These are phyloP conservation scores for Cercospora zeina DNA, from an alignment of 2,329 filamentous ascomycete species.

Conservation along the genomic window DNA sequence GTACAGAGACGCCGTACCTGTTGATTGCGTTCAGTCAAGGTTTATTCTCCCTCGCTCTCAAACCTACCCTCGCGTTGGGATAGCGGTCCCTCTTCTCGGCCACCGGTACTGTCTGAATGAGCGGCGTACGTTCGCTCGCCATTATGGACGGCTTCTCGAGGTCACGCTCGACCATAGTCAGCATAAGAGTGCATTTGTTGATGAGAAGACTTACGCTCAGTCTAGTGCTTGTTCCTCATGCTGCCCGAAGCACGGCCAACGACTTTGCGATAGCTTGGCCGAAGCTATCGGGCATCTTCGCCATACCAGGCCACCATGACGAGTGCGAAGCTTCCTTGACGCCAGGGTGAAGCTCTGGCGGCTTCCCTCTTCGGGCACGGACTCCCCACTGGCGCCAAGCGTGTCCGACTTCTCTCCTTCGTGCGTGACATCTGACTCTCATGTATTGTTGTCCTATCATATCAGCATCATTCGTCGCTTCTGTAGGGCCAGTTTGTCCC, in stretches of 20 bases:
- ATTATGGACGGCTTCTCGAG: conserved; percentile 36
- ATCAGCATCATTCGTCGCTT: neutral
- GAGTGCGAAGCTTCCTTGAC: conserved; percentile 8
- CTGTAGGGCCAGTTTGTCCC: neutral
- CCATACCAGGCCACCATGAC: conserved; percentile 25
- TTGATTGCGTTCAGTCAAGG: conserved; percentile 1
- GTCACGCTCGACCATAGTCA: conserved; percentile 29
- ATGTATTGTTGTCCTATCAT: neutral
- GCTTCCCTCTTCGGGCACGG: conserved; percentile 7
- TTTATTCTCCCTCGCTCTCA: neutral
- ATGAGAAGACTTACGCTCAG: conserved; percentile 15
- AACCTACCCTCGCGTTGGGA: conserved; percentile 40
- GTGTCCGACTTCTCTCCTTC: neutral
- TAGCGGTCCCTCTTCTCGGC: conserved; percentile 57
- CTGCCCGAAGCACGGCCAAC: conserved; percentile 20
- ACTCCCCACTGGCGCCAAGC: conserved; percentile 3
- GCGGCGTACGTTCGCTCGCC: conserved; percentile 63
- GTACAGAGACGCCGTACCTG: conserved; percentile 66
- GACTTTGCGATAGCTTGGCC: conserved; percentile 26
- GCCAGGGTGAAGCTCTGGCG: conserved; percentile 6
- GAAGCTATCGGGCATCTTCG: conserved; percentile 26
- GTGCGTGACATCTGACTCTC: neutral
- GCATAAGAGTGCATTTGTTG: neutral
- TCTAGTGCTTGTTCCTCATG: conserved; percentile 15
- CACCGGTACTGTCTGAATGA: conserved; percentile 64